Percentiles rank a stretch among this genome's conserved stretches.
Evolutionary conservation across 2,329 filamentous ascomycete species (phyloP).

Genomic region (Fusarium buxicola): DNA sequence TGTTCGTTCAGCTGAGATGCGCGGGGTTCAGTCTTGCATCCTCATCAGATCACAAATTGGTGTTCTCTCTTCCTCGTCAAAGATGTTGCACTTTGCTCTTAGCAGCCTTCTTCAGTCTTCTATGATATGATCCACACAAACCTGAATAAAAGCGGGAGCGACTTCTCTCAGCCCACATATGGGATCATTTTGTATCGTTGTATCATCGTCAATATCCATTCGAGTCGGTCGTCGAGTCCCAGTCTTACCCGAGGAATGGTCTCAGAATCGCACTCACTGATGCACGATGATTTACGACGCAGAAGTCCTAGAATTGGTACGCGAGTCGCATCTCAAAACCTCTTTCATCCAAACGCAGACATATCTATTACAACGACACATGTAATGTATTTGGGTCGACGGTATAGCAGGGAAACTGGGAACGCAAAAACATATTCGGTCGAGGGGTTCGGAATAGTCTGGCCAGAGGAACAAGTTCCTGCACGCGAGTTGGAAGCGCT

Average conservation of each 20-base stretch:
- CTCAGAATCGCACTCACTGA: neutral
- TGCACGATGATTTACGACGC: neutral
- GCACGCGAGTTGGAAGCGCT: neutral
- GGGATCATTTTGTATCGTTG: no score
- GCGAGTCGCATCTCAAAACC: neutral
- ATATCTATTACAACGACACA: constrained; percentile 1
- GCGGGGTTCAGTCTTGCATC: no score
- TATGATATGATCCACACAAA: no score
- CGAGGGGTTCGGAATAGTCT: neutral
- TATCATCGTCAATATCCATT: no score
- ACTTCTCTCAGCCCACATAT: no score
- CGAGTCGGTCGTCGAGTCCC: no score
- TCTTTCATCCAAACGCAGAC: neutral
- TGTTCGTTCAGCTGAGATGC: no score
- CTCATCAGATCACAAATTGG: no score
- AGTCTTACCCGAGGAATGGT: neutral
- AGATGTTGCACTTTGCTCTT: no score
- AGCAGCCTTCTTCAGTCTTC: no score
- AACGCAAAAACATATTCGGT: neutral
- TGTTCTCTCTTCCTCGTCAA: no score
- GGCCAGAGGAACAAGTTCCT: neutral
- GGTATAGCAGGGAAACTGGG: neutral
- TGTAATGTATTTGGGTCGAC: neutral
- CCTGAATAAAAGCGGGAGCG: no score
- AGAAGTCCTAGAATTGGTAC: neutral